Percentiles rank a stretch among this genome's conserved stretches.
Evolutionary conservation across 306 rosid species (phyloP).

Genomic region (Geum urbanum): DNA sequence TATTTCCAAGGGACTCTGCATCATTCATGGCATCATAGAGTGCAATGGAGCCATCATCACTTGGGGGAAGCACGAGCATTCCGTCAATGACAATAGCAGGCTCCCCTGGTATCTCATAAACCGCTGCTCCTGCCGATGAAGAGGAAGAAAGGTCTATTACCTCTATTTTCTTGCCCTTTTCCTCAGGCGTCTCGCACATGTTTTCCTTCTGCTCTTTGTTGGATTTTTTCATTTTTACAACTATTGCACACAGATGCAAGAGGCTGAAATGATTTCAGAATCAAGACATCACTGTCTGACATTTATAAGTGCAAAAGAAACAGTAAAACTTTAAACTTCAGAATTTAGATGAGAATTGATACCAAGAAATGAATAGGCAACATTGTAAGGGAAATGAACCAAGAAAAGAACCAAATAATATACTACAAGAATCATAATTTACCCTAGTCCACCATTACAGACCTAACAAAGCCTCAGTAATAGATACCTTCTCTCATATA

Average conservation of each 20-base stretch:
- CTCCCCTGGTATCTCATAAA: slow-evolving; percentile 67
- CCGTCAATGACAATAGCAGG: slow-evolving; percentile 77
- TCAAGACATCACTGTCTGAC: slow-evolving; percentile 15
- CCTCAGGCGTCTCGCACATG: not conserved
- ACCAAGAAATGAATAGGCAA: not conserved
- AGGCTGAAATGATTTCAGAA: not conserved
- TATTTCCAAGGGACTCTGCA: slow-evolving; percentile 18
- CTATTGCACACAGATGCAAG: slow-evolving; percentile 14
- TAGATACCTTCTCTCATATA: not conserved
- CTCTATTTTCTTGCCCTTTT: slow-evolving; percentile 25
- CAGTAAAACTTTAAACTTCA: not conserved
- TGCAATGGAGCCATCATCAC: slow-evolving; percentile 18
- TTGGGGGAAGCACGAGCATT: slow-evolving; percentile 43
- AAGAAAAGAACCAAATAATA: not conserved
- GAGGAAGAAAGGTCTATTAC: slow-evolving; percentile 25
- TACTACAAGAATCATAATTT: not conserved
- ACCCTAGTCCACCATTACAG: no score
- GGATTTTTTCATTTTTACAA: slow-evolving; percentile 31
- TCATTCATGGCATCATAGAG: slow-evolving; percentile 16
- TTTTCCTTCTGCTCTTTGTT: slow-evolving; percentile 19
- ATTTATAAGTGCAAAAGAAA: no score
- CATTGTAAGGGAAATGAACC: not conserved
- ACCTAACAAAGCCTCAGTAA: not conserved
- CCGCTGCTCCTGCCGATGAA: slow-evolving; percentile 16
- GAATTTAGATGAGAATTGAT: not conserved